These are phyloP conservation scores for Verruconis gallopava DNA, from an alignment of 2,329 filamentous ascomycete genomes.

Conservation along the genomic window DNA sequence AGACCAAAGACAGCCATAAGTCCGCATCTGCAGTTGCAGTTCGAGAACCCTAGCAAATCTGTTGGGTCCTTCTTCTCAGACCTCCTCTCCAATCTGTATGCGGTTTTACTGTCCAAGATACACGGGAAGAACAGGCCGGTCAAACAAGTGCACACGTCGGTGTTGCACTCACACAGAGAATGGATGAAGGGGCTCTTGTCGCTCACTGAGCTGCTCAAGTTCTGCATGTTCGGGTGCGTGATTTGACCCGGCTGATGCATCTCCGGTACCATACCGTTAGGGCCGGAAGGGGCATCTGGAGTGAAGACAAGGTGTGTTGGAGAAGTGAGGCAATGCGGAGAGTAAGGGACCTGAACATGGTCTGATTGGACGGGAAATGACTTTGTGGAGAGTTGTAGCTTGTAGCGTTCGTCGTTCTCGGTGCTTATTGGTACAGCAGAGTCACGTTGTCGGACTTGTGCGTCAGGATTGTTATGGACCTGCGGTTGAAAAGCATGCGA, in stretches of 20 bases:
- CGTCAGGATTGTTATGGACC: too few relatives aligned
- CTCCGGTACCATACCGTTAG: constrained; percentile 24
- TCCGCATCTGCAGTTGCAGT: constrained; percentile 28
- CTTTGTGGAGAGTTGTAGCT: neutral
- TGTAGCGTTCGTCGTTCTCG: neutral
- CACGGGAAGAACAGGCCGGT: constrained; percentile 31
- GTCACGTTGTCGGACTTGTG: neutral
- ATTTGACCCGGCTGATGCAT: constrained; percentile 28
- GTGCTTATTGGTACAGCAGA: neutral
- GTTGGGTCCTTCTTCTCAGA: constrained; percentile 26
- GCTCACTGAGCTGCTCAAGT: constrained; percentile 11
- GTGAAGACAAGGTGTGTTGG: constrained; percentile 21
- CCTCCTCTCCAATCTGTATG: constrained; percentile 29
- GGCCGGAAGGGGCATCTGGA: constrained; percentile 24
- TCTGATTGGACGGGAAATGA: neutral
- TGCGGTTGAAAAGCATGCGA: too few relatives aligned
- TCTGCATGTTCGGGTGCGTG: constrained; percentile 28
- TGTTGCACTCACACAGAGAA: constrained; percentile 22
- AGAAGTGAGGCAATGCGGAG: neutral
- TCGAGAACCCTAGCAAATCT: constrained; percentile 24
- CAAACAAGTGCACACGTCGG: constrained; percentile 24
- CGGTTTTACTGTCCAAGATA: constrained; percentile 30
- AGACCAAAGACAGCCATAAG: constrained; percentile 19
- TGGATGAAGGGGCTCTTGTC: constrained; percentile 20
- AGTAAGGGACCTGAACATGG: neutral